These are phyloP conservation scores for Pseudogymnoascus sp. DNA, from an alignment of 2,329 filamentous ascomycete species.

Conservation along the genomic window DNA sequence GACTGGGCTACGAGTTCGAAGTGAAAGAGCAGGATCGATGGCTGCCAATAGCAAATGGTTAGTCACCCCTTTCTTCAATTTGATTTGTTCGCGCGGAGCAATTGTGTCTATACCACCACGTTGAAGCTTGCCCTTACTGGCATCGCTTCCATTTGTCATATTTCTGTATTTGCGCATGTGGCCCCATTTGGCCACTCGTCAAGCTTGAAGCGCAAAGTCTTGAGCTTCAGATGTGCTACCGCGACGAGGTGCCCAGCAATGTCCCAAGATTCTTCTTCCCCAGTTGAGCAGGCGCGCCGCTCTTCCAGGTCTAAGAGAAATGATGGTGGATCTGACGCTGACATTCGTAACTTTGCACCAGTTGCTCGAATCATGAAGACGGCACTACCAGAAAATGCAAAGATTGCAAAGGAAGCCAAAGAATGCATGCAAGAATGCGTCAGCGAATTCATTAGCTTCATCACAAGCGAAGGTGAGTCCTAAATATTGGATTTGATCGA, in stretches of 20 bases:
- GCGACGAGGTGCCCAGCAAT: slow-evolving; percentile 34
- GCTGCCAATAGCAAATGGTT: slow-evolving; percentile 99
- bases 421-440: slow-evolving; percentile 99
- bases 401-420: slow-evolving; percentile 98
- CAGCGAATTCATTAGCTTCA: slow-evolving; percentile 99
- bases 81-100: slow-evolving; percentile 40
- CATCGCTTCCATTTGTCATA: slow-evolving; percentile 40
- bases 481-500: slow-evolving; percentile 9
- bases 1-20: slow-evolving; percentile 84
- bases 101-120: slow-evolving; percentile 18
- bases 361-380: slow-evolving; percentile 99
- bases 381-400: slow-evolving; percentile 93
- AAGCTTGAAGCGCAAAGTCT: slow-evolving; percentile 24
- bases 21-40: slow-evolving; percentile 99
- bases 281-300: slow-evolving; percentile 39
- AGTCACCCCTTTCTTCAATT: slow-evolving; percentile 43
- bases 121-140: slow-evolving; percentile 32
- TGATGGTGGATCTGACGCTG: slow-evolving; percentile 58
- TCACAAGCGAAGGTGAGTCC: slow-evolving; percentile 87
- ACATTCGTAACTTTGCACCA: slow-evolving; percentile 89
- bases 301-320: slow-evolving; percentile 33
- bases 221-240: slow-evolving; percentile 14
- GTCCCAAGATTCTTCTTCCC: slow-evolving; percentile 49
- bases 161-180: slow-evolving; percentile 32
- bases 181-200: slow-evolving; percentile 25